Conservation (phyloP, 2,329 filamentous ascomycete genomes). For the Fusarium nematophilum region DNA sequence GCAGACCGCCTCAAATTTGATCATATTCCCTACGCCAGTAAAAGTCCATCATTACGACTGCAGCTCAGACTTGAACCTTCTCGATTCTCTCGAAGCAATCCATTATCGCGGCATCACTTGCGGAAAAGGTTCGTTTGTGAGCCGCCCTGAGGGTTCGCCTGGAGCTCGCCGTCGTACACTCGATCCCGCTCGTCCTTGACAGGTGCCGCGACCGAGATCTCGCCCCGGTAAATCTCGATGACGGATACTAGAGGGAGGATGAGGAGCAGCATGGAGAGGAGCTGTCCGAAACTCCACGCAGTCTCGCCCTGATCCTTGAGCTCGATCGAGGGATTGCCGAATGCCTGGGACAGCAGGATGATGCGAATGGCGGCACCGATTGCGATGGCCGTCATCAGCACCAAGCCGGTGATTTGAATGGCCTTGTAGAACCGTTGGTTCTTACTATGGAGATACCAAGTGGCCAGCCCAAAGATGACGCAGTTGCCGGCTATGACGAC, state of each 20-base stretch:
- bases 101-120: constrained; percentile 37
- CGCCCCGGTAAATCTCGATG: constrained; percentile 46
- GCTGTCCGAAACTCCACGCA: constrained; percentile 40
- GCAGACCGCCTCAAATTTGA: not conserved
- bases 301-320: constrained; percentile 41
- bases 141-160: constrained; percentile 49
- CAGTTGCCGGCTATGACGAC: constrained; percentile 69
- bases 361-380: constrained; percentile 69
- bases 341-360: constrained; percentile 69
- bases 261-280: constrained; percentile 39
- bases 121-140: constrained; percentile 52
- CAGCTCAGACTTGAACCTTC: not conserved
- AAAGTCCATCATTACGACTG: not conserved
- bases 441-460: constrained; percentile 73
- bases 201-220: constrained; percentile 56
- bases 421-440: constrained; percentile 64
- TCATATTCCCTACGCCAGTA: not conserved
- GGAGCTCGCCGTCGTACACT: constrained; percentile 56
- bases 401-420: constrained; percentile 64
- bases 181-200: constrained; percentile 54
- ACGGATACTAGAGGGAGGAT: constrained; percentile 33
- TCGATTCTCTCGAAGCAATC: not conserved
- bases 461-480: constrained; percentile 68
- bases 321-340: constrained; percentile 50
- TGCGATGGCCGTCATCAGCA: constrained; percentile 67